Conservation (phyloP, 805 yeast genomes). For the Cyberlindnera galapagoensis region DNA sequence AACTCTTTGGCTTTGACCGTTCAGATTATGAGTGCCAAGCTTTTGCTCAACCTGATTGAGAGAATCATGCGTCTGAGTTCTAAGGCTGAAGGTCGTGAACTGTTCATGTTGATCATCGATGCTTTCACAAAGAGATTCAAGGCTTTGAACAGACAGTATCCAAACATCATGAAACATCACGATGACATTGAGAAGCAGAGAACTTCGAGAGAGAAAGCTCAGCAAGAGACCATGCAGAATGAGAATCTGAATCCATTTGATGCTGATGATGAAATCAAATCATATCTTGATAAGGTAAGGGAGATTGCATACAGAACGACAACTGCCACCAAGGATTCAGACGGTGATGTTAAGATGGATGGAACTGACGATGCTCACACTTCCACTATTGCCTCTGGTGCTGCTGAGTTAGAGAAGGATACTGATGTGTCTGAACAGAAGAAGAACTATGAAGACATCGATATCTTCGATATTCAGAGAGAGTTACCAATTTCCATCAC, state of each 20-base stretch:
- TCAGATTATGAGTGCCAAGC: slow-evolving; percentile 94
- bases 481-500: slow-evolving; percentile 54
- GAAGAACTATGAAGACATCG: slow-evolving; percentile 17
- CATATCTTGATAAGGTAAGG: slow-evolving; percentile 23
- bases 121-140: slow-evolving; percentile 81
- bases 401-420: slow-evolving; percentile 26
- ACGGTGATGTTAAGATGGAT: slow-evolving; percentile 26
- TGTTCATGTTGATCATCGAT: slow-evolving; percentile 80
- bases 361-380: slow-evolving; percentile 14
- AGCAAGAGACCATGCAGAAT: slow-evolving; percentile 26
- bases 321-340: slow-evolving; percentile 13
- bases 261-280: slow-evolving; percentile 31
- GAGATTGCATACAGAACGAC: slow-evolving; percentile 9
- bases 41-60: slow-evolving; percentile 82
- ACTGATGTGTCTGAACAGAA: slow-evolving; percentile 11
- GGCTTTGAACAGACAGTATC: slow-evolving; percentile 66
- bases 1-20: slow-evolving; percentile 78
- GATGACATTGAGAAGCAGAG: slow-evolving; percentile 41
- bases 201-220: slow-evolving; percentile 36
- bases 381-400: slow-evolving; percentile 11
- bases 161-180: slow-evolving; percentile 58
- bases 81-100: slow-evolving; percentile 66
- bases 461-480: slow-evolving; percentile 40
- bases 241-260: slow-evolving; percentile 27
- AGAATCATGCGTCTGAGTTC: slow-evolving; percentile 76